Evolutionary conservation across 1,139 yeast species (phyloP), one percentile per base, ranked within the genome.

Genomic region (Hansenula sp.): DNA sequence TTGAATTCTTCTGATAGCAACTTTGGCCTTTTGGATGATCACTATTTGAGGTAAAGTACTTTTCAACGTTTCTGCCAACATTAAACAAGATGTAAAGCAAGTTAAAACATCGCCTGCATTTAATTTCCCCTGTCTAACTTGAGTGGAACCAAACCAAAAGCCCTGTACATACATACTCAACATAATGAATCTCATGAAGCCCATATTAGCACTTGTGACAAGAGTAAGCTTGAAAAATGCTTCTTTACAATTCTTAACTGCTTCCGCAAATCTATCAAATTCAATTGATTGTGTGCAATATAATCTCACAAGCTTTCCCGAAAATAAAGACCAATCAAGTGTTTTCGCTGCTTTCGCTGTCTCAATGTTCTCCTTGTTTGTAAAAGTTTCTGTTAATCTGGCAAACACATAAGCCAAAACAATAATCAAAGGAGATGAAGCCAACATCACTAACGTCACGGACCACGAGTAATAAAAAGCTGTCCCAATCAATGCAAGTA

Each of bases 131-230:
- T 65, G 60, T 36, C 66, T 64, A 4, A 89, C 82, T 70, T 87
- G 74, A 41, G 71, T 67, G 33, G 83, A 76, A 3, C 98, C 99
- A 64, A 82, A 91, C 86, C 95, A 90, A 55, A 91, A 87, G 0
- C 94, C 96, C 61, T 89, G 96, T 2, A 90, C 87, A 68, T 91
- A 90, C 81, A 89, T 83, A 57, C 81, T 59, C 33, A 88, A 68
- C 0, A 84, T 72, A 8, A 90, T 53, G 16, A 77, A 67, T 52
- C 83, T 77, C 43, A 84, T 62, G 0, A 76, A 44, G 0, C 87
- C 84, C 24, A 76, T 65, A 57, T 89, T 91, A 0, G 79, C 61
- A 12, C 84, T 70, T 13, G 79, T 67, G 9, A 71, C 75, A 16
- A 76, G 58, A 13, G 81, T 71, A 41, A 79, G 63, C 36, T 63